Base-by-base conservation (phyloP, 1,139 yeast genomes). In the Geotrichum macrosporum region DNA sequence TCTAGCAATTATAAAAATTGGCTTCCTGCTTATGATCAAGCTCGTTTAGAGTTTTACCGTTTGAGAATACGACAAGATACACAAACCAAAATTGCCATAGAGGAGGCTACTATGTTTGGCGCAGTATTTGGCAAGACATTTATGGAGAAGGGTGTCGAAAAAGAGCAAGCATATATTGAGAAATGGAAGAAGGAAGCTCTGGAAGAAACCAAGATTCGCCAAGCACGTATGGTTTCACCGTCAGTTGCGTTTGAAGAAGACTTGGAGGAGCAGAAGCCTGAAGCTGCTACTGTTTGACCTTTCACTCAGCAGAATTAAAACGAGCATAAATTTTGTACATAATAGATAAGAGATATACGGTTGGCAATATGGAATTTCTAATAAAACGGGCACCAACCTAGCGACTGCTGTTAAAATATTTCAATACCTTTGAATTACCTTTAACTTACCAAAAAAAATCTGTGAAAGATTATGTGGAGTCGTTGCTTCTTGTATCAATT, bases 101-200 rank as follows among this genome's bases (percentile, higher is more conserved):
- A 92, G 72, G 96, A 92, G 65, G 80, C 89, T 13, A 71, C 72
- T 46, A 82, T 89, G 95, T 80, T 72, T 60, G 97, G 97, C 6
- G 83, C 94, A 1, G 77, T 81, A 5, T 86, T 73, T 64, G 77
- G 79, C 41, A 69, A 75, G 40, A 71, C 84, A 31, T 69, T 79
- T 53, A 68, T 86, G 52, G 83, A 82, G 48, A 72, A 74, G 61
- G 95, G 94, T 56, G 67, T 85, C 50, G 73, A 74, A 50, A 74
- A 75, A 57, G 97, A 92, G 69, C 87, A 84, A 63, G 70, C 72
- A 54, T 76, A 75, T 46, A 74, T 89, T 48, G 83, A 80, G 54
- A 72, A 74, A 52, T 89, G 96, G 95, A 79, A 78, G 54, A 67
- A 65, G 49, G 78, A 80, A 51, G 96, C 95, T 9, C 50, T 54